Conservation (phyloP, 2,329 filamentous ascomycete genomes). For the Sporothrix globosa region DNA sequence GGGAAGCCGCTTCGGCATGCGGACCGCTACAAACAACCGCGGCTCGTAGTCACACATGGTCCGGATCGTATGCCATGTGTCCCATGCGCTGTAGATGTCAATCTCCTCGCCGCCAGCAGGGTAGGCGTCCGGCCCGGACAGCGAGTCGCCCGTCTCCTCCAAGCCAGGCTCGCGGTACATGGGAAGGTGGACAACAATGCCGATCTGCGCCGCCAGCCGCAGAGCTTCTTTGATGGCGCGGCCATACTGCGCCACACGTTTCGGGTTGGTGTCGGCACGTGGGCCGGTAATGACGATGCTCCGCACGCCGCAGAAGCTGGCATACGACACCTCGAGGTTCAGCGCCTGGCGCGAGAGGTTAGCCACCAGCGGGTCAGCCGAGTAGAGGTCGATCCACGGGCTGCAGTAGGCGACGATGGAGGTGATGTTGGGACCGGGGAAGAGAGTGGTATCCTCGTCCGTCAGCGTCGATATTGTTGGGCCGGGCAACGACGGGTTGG, state of each 20-base stretch:
- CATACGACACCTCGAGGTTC: slow-evolving; percentile 89
- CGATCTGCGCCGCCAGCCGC: slow-evolving; percentile 72
- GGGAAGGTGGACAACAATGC: slow-evolving; percentile 77
- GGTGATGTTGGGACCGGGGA: slow-evolving; percentile 68
- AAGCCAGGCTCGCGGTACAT: slow-evolving; percentile 75
- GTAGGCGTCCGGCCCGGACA: slow-evolving; percentile 51
- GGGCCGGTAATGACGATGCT: slow-evolving; percentile 84
- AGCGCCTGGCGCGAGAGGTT: slow-evolving; percentile 88
- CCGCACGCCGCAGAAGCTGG: slow-evolving; percentile 88
- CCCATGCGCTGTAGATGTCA: slow-evolving; percentile 82
- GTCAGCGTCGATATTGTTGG: slow-evolving; percentile 70
- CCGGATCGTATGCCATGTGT: slow-evolving; percentile 88
- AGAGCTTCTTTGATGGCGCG: slow-evolving; percentile 82
- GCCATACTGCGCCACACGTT: slow-evolving; percentile 73
- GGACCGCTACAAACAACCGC: slow-evolving; percentile 71
- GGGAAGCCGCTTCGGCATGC: slow-evolving; percentile 62
- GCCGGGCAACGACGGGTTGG: slow-evolving; percentile 54
- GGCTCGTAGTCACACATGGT: slow-evolving; percentile 82
- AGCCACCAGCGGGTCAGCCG: slow-evolving; percentile 77
- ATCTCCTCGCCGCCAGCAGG: slow-evolving; percentile 52
- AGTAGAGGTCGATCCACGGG: slow-evolving; percentile 89
- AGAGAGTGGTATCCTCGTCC: slow-evolving; percentile 75
- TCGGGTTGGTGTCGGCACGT: slow-evolving; percentile 54
- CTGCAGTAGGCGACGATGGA: slow-evolving; percentile 80
- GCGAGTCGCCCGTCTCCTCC: slow-evolving; percentile 56